Evolutionary conservation across 108 stramenopile genomes (phyloP), one percentile per base, ranked within the genome.

Genomic region (Conticribra weissflogii): DNA sequence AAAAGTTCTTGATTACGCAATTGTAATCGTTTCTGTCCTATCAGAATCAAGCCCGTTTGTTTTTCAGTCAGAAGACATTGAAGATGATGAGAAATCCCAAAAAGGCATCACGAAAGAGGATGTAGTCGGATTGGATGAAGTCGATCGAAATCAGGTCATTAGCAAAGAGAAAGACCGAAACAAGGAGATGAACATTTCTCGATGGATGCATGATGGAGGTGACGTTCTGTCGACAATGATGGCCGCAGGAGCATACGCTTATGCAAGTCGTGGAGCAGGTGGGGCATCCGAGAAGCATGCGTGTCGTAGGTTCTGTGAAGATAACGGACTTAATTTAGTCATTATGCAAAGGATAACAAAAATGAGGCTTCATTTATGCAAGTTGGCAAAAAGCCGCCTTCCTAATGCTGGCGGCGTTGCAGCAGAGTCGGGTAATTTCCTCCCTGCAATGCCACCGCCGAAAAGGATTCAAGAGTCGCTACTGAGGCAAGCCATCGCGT

Each of bases 271-370:
- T 62, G 89, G 81, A 22, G 88, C 91, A 28, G 91, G 94, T 33
- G 93, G 93, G 0, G 62, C 63, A 23, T 67, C 90, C 15, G 91
- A 96, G 59, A 84, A 79, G 46, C 14, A 80, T 16, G 89, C 90
- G 2, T 76, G 85, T 59, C 78, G 67, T 31, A 69, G 68, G 34
- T 96, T 96, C 66, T 96, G 95, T 65, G 86, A 89, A 41, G 88
- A 91, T 68, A 92, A 96, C 67, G 88, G 92, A 27, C 81, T 96
- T 29, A 79, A 89, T 65, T 63, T 64, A 18, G 83, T 83, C 0
- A 75, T 93, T 22, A 92, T 96, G 92, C 71, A 78, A 49, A 63
- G 95, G 34, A 89, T 93, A 56, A 81, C 89, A 25, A 93, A 93
- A 63, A 92, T 96, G 87, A 71, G 92, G 36, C 55, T 63, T 18